Percentiles rank a stretch among this genome's conserved stretches.
Evolutionary conservation across 495 filamentous ascomycete species (phyloP).

Genomic region (Trichoderma parareesei): DNA sequence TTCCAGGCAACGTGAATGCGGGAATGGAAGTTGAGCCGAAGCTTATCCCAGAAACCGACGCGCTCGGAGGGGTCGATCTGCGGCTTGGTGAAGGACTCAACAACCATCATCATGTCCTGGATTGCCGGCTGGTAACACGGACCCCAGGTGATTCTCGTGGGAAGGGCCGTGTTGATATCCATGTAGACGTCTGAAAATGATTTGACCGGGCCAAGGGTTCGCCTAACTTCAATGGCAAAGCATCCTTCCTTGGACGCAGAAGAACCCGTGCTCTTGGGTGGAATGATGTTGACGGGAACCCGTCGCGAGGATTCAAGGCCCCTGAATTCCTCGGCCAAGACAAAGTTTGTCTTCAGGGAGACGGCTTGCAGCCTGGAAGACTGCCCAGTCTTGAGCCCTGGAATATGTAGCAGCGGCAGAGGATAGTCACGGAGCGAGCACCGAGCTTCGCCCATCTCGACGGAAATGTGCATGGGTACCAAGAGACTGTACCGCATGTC

Average conservation of each 20-base stretch:
- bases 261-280: constrained; percentile 41
- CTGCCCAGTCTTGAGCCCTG: constrained; percentile 69
- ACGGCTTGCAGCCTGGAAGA: constrained; percentile 72
- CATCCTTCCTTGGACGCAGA: constrained; percentile 44
- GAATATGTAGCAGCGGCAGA: constrained; percentile 84
- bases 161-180: constrained; percentile 84
- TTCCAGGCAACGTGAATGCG: constrained; percentile 81
- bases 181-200: constrained; percentile 87
- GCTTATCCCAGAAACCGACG: constrained; percentile 99
- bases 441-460: constrained; percentile 86
- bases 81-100: constrained; percentile 94
- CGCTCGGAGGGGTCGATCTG: constrained; percentile 89
- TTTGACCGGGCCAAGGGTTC: constrained; percentile 92
- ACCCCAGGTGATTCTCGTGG: constrained; percentile 93
- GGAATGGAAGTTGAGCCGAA: constrained; percentile 91
- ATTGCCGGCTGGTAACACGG: constrained; percentile 97
- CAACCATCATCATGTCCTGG: constrained; percentile 99
- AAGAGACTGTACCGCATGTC: constrained; percentile 85
- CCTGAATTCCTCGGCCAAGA: constrained; percentile 90
- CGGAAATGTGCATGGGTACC: constrained; percentile 78
- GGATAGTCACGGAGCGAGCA: constrained; percentile 87
- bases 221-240: constrained; percentile 76
- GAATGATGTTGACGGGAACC: constrained; percentile 79
- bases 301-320: constrained; percentile 68
- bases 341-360: constrained; percentile 84